Evolutionary conservation across 1,139 yeast genomes (phyloP).

Genomic region (Eremothecium coryli): DNA sequence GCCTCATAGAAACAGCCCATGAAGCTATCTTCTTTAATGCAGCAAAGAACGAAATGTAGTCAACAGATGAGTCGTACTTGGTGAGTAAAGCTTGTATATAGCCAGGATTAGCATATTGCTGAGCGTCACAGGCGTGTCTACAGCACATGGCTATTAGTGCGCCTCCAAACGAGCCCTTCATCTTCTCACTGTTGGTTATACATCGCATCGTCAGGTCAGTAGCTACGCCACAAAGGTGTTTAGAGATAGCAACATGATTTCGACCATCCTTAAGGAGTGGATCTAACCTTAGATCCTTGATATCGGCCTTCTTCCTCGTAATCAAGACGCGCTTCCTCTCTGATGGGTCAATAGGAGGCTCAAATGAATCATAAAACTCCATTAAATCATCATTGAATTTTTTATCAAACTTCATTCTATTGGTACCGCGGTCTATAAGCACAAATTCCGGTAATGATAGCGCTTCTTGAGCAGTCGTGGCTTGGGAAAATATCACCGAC

Average conservation of each 20-base stretch:
- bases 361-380: constrained; percentile 12
- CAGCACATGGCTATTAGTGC: constrained; percentile 89
- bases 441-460: constrained; percentile 38
- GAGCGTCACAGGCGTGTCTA: constrained; percentile 66
- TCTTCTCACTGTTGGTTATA: constrained; percentile 38
- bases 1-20: constrained; percentile 76
- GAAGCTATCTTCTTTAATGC: constrained; percentile 59
- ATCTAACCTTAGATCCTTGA: constrained; percentile 59
- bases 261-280: constrained; percentile 34
- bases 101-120: constrained; percentile 42
- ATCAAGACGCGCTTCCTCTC: constrained; percentile 29
- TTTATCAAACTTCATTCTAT: constrained; percentile 68
- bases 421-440: constrained; percentile 67
- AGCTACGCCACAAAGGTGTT: constrained; percentile 90
- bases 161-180: constrained; percentile 37
- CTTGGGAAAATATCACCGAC: constrained; percentile 6
- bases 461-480: constrained; percentile 16
- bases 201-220: constrained; percentile 76
- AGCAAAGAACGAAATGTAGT: constrained; percentile 34
- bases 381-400: constrained; percentile 51
- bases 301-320: constrained; percentile 60
- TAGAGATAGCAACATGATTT: constrained; percentile 56
- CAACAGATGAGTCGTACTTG: constrained; percentile 14
- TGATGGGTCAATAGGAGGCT: constrained; percentile 12
- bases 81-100: constrained; percentile 34